Conservation (phyloP, 73 alveolate species). For the Paramecium caudatum region DNA sequence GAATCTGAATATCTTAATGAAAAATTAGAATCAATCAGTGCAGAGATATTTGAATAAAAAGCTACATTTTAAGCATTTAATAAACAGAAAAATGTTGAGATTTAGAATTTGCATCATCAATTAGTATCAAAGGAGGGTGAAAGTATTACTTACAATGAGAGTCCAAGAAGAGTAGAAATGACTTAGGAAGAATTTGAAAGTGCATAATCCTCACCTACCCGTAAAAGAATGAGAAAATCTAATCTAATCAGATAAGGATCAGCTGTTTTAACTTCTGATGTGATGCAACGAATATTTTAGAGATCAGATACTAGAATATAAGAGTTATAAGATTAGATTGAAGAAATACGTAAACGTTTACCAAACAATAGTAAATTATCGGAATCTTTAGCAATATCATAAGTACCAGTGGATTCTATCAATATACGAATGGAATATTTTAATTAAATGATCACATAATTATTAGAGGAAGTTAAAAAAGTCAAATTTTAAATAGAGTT, state of each 20-base stretch:
- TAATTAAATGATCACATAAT: neutral
- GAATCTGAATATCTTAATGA: conserved; percentile 37
- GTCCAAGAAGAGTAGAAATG: conserved; percentile 27
- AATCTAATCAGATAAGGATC: neutral
- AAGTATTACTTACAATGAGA: neutral
- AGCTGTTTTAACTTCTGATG: neutral
- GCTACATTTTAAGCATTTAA: neutral
- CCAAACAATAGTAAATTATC: neutral
- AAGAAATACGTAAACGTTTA: neutral
- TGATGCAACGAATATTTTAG: conserved; percentile 31
- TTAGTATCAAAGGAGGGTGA: neutral
- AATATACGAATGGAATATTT: conserved; percentile 28
- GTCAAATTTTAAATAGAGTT: neutral
- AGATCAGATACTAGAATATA: conserved; percentile 45
- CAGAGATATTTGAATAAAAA: conserved; percentile 31
- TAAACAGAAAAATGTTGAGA: neutral
- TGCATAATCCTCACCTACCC: neutral
- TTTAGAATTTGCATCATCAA: neutral
- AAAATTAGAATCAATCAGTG: conserved; percentile 28
- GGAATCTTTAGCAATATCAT: neutral
- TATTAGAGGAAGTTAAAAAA: neutral
- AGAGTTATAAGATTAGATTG: neutral
- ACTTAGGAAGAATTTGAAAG: conserved; percentile 11
- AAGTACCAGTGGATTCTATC: neutral
- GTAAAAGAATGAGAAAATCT: conserved; percentile 11